phyloP scores from a whole-genome alignment of 345 rosid species.

The Turnera subulata region DNA sequence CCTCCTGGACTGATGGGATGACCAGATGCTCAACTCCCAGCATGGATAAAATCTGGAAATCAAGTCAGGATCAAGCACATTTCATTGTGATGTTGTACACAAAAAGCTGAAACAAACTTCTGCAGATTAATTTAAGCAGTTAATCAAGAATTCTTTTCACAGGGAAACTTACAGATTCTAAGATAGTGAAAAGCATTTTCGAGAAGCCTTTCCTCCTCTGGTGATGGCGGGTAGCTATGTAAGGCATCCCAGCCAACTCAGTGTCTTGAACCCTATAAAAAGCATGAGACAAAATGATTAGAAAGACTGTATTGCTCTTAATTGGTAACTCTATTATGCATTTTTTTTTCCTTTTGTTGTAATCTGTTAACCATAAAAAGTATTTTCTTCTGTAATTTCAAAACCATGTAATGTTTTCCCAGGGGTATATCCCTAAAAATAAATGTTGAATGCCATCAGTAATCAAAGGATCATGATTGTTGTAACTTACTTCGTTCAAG shows the following conservation, averaged over 20 bases:
- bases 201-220: constrained; percentile 22
- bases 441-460: too few relatives aligned
- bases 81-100: too few relatives aligned
- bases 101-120: neutral
- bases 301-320: too few relatives aligned
- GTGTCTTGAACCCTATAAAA: constrained; percentile 26
- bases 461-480: too few relatives aligned
- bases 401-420: too few relatives aligned
- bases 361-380: too few relatives aligned
- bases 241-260: constrained; percentile 36
- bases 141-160: neutral
- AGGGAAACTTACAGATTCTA: constrained; percentile 17
- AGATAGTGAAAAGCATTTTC: neutral
- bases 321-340: too few relatives aligned
- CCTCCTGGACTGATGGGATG: constrained; percentile 24
- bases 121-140: too few relatives aligned
- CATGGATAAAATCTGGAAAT: constrained; percentile 17
- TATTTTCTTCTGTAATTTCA: too few relatives aligned
- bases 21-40: constrained; percentile 18
- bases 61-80: neutral
- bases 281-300: neutral
- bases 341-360: too few relatives aligned
- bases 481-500: too few relatives aligned
- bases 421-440: too few relatives aligned
- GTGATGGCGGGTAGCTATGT: constrained; percentile 17